Base-by-base conservation (phyloP, 345 rosid genomes). In the Gossypium stocksii region DNA sequence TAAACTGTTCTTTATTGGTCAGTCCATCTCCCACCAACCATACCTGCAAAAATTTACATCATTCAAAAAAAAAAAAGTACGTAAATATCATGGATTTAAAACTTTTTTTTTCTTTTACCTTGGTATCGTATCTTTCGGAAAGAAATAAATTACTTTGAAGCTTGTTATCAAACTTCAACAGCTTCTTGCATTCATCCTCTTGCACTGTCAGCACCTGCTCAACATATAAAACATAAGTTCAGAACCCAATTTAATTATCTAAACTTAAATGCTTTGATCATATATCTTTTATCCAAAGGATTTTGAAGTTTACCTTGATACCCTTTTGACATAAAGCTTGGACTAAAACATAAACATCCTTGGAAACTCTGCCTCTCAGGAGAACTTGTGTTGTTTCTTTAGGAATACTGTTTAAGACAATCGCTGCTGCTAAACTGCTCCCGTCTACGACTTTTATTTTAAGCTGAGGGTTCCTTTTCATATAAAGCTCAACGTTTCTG, bases 11-110 rank as follows among this genome's bases (percentile, higher is more conserved):
- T 64, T 81, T 80, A 25, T 77, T 84, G 1, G 70, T 81, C 54
- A 86, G 52, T 60, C 76, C 89, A 79, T 86, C 93, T 78, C 92
- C 93, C 46, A 88, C 85, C 60, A 91, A 27, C 97, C 93, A 89
- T 74, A 88, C 72, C 91, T 87, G 76, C 38, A 72, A 38, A 22
- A 52, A 19, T 13, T 34, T 17, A 3, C 38, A 57, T 16, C 29
- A 29, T 19, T 5, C 17, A 11, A 43, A 43, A 34, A 34, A 29
- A 29, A 29, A 34, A 34, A 34, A 70, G 29, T 22, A 53, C 7
- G 34, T 22, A 57, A 20, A 57, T 9, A 22, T 20, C 61, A 22
- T 1, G 61, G 61, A 57, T 22, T 57, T 57, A 45, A 45, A 10
- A 4, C 6, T 34, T 34, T 5, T 34, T 34, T 34, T 34, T 34